A percentile compares a stretch with the other conserved stretches of the same genome.
Evolutionary conservation across 179 eudicot genomes (phyloP).

Genomic region (Actinidia chinensis): DNA sequence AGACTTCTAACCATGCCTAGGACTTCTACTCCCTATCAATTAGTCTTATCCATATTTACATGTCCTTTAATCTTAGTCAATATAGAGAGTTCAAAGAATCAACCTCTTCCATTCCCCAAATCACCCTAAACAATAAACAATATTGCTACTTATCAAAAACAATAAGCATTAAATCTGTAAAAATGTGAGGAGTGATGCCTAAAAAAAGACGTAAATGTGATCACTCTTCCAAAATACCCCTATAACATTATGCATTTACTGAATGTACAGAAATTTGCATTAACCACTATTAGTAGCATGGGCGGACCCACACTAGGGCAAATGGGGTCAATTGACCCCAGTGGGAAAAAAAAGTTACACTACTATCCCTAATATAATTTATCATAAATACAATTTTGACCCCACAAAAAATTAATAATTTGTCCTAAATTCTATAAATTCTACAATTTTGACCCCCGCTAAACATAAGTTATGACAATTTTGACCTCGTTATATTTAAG

Average conservation of each 20-base stretch:
- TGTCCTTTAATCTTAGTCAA: not conserved
- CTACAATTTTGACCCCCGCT: no score
- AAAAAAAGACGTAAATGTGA: not conserved
- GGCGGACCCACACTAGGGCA: no score
- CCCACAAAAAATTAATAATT: no score
- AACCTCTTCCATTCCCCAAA: not conserved
- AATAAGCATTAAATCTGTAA: not conserved
- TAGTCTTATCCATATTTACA: not conserved
- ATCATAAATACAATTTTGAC: no score
- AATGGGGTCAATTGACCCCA: no score
- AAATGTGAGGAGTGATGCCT: not conserved
- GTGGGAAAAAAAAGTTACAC: no score
- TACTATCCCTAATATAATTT: no score
- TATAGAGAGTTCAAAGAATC: not conserved
- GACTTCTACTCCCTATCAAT: not conserved
- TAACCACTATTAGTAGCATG: not conserved
- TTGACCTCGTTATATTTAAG: no score
- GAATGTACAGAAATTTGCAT: not conserved
- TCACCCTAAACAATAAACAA: not conserved
- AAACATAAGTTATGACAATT: no score
- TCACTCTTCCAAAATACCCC: not conserved
- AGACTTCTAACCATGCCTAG: slow-evolving; percentile 3
- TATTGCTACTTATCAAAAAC: not conserved
- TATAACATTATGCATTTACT: not conserved
- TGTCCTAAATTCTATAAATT: no score